Base-by-base conservation (phyloP, 1,139 yeast genomes). In the Suhomyces yuchorum region DNA sequence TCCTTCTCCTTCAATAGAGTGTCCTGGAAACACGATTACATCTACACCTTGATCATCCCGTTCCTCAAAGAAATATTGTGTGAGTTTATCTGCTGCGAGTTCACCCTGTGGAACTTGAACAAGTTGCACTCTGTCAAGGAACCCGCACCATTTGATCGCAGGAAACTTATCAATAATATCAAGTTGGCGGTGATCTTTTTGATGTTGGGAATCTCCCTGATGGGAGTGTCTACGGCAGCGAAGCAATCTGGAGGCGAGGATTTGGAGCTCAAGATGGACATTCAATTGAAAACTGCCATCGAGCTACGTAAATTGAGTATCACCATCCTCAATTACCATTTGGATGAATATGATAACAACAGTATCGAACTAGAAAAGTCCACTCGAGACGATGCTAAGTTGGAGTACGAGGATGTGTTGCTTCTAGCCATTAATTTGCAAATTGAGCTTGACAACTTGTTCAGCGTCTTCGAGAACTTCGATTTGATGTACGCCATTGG, bases 401-500 rank as follows among this genome's bases (percentile, higher is more conserved):
- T 47, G 20, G 56, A 49, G 18, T 63, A 63, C 45, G 63, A 62
- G 36, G 55, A 56, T 19, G 44, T 56, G 33, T 47, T 63, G 15
- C 51, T 63, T 11, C 46, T 75, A 6, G 67, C 70, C 7, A 61
- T 75, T 5, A 57, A 72, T 3, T 55, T 75, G 15, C 76, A 71
- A 51, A 62, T 74, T 26, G 74, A 73, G 44, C 52, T 71, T 15
- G 80, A 75, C 55, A 63, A 60, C 42, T 56, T 61, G 28, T 73
- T 64, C 50, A 71, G 74, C 32, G 74, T 75, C 0, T 75, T 62
- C 52, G 80, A 75, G 52, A 75, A 75, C 55, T 71, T 65, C 36
- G 78, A 74, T 44, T 62, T 74, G 39, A 58, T 74, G 9, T 74
- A 65, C 57, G 76, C 79, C 5, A 73, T 75, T 43, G 80, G 78